These are phyloP conservation scores for Aspergillus fumigatus DNA, from an alignment of 2,329 filamentous ascomycete species.

Conservation along the genomic window DNA sequence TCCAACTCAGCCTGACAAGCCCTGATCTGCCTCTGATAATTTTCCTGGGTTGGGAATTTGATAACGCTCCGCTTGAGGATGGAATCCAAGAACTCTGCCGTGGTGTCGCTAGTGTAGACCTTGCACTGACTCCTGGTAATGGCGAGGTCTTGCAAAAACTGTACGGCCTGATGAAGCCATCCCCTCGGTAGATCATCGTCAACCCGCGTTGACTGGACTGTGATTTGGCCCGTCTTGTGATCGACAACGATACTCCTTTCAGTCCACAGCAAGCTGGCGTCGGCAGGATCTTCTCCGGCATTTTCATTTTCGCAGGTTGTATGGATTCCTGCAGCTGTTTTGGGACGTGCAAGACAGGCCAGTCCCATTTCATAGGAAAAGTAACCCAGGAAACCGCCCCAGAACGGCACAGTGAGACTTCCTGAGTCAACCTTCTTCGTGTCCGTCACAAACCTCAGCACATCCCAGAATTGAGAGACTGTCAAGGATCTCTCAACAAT, in stretches of 20 bases:
- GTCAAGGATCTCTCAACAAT: slow-evolving; percentile 15
- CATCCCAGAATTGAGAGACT: slow-evolving; percentile 30
- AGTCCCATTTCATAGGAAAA: slow-evolving; percentile 81
- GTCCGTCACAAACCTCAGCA: slow-evolving; percentile 37
- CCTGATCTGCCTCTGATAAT: slow-evolving; percentile 64
- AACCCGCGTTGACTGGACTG: slow-evolving; percentile 62
- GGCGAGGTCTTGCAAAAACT: slow-evolving; percentile 21
- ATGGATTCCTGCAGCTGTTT: slow-evolving; percentile 11
- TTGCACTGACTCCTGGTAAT: slow-evolving; percentile 2
- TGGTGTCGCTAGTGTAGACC: slow-evolving; percentile 5
- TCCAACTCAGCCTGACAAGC: slow-evolving; percentile 67
- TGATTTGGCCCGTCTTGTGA: slow-evolving; percentile 57
- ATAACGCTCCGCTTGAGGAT: slow-evolving; percentile 28
- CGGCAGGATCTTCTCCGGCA: slow-evolving; percentile 49
- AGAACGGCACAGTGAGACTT: slow-evolving; percentile 53
- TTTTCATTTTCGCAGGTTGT: background rate
- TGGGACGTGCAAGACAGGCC: slow-evolving; percentile 46
- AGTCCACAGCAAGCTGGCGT: slow-evolving; percentile 72
- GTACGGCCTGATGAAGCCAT: slow-evolving; percentile 35
- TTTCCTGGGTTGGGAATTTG: slow-evolving; percentile 35
- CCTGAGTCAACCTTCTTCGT: slow-evolving; percentile 35
- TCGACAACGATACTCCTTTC: slow-evolving; percentile 74
- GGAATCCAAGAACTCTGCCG: slow-evolving; percentile 24
- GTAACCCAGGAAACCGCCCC: slow-evolving; percentile 80
- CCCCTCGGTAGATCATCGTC: slow-evolving; percentile 43